A percentile compares a stretch with the other conserved stretches of the same genome.
Conservation (phyloP, 352 stramenopile genomes). For the Phytopythium kandeliae region DNA sequence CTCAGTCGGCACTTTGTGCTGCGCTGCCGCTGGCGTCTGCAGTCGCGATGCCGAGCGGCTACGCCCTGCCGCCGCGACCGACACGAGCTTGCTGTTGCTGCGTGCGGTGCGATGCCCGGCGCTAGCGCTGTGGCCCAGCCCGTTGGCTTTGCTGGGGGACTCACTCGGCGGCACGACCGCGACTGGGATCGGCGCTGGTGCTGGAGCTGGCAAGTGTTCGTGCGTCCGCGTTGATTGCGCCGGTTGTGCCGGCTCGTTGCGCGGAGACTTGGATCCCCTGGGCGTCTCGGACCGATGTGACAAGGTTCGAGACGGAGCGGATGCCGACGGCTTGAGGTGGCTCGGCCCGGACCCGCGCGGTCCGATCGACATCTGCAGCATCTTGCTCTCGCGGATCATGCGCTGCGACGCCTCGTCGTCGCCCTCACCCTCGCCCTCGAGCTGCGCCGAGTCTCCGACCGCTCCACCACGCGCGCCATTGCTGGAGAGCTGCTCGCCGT, state of each 20-base stretch:
- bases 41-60: constrained; percentile 7
- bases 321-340: neutral
- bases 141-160: neutral
- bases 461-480: too few relatives aligned
- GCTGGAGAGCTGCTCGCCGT: neutral
- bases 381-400: constrained; percentile 68
- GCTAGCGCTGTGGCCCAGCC: neutral
- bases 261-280: neutral
- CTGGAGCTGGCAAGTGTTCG: neutral
- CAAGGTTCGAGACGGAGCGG: neutral
- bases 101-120: neutral
- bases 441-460: too few relatives aligned
- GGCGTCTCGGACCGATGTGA: neutral
- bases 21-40: neutral
- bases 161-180: neutral
- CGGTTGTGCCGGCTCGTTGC: neutral
- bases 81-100: constrained; percentile 3
- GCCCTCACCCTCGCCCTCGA: constrained; percentile 14
- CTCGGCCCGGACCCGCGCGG: neutral
- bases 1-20: neutral
- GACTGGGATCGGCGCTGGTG: neutral
- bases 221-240: neutral
- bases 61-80: neutral
- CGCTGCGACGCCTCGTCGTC: constrained; percentile 21
- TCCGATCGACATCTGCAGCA: constrained; percentile 41